These are phyloP conservation scores for Ganoderma boninense DNA, from an alignment of 1,284 basidiomycete genomes.

Conservation along the genomic window DNA sequence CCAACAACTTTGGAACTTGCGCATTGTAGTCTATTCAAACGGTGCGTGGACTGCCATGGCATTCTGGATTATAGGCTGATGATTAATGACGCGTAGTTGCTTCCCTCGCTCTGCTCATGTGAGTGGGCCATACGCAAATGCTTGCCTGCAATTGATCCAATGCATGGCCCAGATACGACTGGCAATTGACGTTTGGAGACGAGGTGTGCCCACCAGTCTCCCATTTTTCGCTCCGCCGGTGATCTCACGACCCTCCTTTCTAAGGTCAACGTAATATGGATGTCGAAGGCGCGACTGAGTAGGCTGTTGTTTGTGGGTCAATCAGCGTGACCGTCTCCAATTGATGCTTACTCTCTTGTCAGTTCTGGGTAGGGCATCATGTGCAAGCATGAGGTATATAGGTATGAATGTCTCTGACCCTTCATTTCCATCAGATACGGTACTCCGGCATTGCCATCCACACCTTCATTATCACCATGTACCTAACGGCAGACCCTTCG, in stretches of 20 bases:
- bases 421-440: not conserved
- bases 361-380: conserved; percentile 11
- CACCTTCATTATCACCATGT: not conserved
- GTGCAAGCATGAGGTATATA: not conserved
- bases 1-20: conserved; percentile 1
- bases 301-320: conserved; percentile 10
- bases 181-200: conserved; percentile 7
- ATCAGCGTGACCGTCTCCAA: not conserved
- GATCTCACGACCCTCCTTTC: not conserved
- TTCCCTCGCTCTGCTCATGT: conserved; percentile 3
- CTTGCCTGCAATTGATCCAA: not conserved
- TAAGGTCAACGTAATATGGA: conserved; percentile 14
- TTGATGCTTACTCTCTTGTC: not conserved
- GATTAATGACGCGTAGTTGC: not conserved
- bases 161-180: not conserved
- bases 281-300: conserved; percentile 9
- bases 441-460: conserved; percentile 14
- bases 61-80: not conserved
- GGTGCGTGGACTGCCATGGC: not conserved
- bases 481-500: not conserved
- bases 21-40: not conserved
- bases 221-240: not conserved
- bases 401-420: not conserved
- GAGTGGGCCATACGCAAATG: not conserved
- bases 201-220: not conserved